Evolutionary conservation across 805 yeast species (phyloP), one percentile per base, ranked within the genome.

Genomic region (Saccharomycopsis fermentans): DNA sequence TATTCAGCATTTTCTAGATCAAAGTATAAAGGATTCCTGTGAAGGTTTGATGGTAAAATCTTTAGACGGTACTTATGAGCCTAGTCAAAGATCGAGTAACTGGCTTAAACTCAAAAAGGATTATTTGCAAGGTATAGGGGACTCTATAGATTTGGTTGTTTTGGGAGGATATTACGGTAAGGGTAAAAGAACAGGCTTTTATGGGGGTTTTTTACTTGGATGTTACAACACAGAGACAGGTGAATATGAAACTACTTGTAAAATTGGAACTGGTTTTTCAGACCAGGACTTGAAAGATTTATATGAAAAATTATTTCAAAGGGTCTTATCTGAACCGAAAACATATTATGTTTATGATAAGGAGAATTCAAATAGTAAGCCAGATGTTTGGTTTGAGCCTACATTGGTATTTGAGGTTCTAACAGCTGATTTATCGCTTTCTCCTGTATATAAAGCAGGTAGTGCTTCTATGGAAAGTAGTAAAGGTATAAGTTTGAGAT

Each of bases 31-130:
- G 65, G 94, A 87, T 66, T 76, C 90, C 16, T 94, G 99, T 69
- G 99, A 94, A 71, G 99, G 99, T 0, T 77, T 94, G 55, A 94
- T 94, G 99, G 91, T 94, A 50, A 94, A 94, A 69, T 82, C 89
- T 71, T 73, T 92, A 39, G 85, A 87, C 54, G 85, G 95, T 2
- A 81, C 74, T 56, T 94, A 94, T 69, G 96, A 94, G 72, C 99
- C 99, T 21, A 87, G 96, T 26, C 92, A 92, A 70, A 79, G 99
- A 68, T 88, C 96, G 1, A 77, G 96, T 59, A 91, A 94, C 70
- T 94, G 99, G 99, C 77, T 94, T 62, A 94, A 94, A 68, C 75
- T 94, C 68, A 94, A 94, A 71, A 94, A 94, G 71, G 99, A 94
- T 72, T 94, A 94, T 66, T 76, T 94, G 54, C 88, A 87, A 17